These are phyloP conservation scores for Penicillium decumbens DNA, from an alignment of 2,329 filamentous ascomycete genomes.

Conservation along the genomic window DNA sequence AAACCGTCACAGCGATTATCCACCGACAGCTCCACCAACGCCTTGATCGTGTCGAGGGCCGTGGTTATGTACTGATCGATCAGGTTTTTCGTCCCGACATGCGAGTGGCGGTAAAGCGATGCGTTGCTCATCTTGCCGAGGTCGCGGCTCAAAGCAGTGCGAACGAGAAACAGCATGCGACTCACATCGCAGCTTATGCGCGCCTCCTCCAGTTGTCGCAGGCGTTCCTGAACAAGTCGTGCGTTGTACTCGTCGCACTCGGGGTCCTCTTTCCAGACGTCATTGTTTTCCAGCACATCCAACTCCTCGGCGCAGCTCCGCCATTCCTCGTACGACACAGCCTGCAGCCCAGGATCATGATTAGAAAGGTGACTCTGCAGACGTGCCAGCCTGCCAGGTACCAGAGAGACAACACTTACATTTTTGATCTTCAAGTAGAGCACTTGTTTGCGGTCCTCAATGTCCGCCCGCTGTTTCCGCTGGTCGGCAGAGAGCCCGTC, in stretches of 20 bases:
- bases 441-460: constrained; percentile 59
- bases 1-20: constrained; percentile 50
- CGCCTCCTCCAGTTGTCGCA: constrained; percentile 70
- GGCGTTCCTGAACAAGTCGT: constrained; percentile 62
- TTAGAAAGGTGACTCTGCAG: constrained; percentile 13
- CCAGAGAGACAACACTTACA: constrained; percentile 45
- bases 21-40: constrained; percentile 61
- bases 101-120: constrained; percentile 74
- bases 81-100: constrained; percentile 78
- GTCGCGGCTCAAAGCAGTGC: constrained; percentile 74
- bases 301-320: constrained; percentile 68
- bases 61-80: constrained; percentile 85
- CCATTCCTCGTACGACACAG: constrained; percentile 68
- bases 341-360: constrained; percentile 43
- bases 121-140: constrained; percentile 82
- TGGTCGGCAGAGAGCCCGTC: constrained; percentile 53
- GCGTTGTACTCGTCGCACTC: constrained; percentile 68
- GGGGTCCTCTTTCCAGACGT: constrained; percentile 70
- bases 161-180: constrained; percentile 73
- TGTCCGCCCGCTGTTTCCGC: constrained; percentile 44
- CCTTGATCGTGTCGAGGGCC: constrained; percentile 67
- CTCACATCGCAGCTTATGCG: constrained; percentile 66
- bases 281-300: constrained; percentile 73
- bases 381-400: constrained; percentile 7
- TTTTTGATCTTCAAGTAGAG: constrained; percentile 62